Evolutionary conservation across 116 monocot genomes (phyloP).

Genomic region (Zostera marina): DNA sequence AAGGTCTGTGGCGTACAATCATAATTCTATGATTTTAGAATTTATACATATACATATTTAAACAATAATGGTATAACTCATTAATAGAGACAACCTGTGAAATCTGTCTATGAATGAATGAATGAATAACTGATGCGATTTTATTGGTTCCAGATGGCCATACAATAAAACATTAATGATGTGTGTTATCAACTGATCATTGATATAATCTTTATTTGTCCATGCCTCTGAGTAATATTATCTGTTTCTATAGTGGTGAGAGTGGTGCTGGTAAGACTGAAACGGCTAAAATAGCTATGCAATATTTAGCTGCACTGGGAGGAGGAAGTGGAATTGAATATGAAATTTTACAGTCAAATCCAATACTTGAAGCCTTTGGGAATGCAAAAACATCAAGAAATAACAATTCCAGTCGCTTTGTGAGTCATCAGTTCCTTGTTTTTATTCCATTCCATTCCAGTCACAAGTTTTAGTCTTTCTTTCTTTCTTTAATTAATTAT

Average conservation of each 20-base stretch:
- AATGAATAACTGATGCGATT: too few relatives aligned
- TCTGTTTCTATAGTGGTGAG: conserved; percentile 51
- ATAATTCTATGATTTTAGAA: not conserved
- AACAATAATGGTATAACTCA: not conserved
- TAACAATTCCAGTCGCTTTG: conserved; percentile 98
- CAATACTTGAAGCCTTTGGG: conserved; percentile 97
- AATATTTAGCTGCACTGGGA: conserved; percentile 92
- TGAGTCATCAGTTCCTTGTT: conserved; percentile 36
- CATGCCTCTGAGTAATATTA: not conserved
- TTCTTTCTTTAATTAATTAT: too few relatives aligned
- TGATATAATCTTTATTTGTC: too few relatives aligned
- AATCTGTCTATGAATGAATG: too few relatives aligned
- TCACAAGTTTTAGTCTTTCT: too few relatives aligned
- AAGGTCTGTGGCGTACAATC: conserved; percentile 31
- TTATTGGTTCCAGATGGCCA: too few relatives aligned
- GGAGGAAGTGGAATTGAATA: conserved; percentile 98
- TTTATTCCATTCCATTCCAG: not conserved
- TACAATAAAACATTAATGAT: too few relatives aligned
- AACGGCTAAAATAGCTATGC: conserved; percentile 99
- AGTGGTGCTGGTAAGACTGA: conserved; percentile 99
- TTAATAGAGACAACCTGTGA: not conserved
- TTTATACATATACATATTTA: not conserved
- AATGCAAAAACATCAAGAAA: conserved; percentile 94
- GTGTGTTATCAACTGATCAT: too few relatives aligned
- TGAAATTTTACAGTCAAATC: conserved; percentile 94